A percentile compares a stretch with the other conserved stretches of the same genome.
Evolutionary conservation across 2,329 filamentous ascomycete genomes (phyloP).

Genomic region (Clonostachys byssicola): DNA sequence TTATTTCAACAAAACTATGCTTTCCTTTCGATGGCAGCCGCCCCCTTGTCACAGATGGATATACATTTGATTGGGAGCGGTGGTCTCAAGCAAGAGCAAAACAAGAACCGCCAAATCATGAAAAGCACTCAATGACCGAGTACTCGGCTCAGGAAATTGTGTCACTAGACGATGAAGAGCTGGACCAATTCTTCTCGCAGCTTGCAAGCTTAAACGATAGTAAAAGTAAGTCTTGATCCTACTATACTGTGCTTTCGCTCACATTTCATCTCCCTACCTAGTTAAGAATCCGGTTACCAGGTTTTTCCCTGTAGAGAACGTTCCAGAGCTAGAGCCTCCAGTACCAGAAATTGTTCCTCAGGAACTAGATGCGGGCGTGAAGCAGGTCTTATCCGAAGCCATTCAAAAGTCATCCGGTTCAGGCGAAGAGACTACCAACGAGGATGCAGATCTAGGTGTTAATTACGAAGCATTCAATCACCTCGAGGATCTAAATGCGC

Average conservation of each 20-base stretch:
- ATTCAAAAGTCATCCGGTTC: no score
- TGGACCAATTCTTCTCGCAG: conserved; percentile 61
- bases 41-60: no score
- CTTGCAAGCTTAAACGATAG: conserved; percentile 23
- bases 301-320: conserved; percentile 26
- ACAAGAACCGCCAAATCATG: no score
- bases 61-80: no score
- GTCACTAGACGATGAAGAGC: conserved; percentile 51
- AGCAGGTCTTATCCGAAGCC: neutral
- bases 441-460: no score
- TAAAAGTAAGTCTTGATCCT: conserved; percentile 18
- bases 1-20: conserved; percentile 74
- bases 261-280: conserved; percentile 2
- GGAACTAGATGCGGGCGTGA: conserved; percentile 11
- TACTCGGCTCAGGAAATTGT: conserved; percentile 47
- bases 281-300: conserved; percentile 18
- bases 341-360: conserved; percentile 13
- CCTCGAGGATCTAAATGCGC: conserved; percentile 20
- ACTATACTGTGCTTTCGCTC: no score
- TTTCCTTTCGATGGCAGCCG: conserved; percentile 57
- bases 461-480: conserved; percentile 14
- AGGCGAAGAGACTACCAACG: no score
- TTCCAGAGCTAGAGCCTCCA: conserved; percentile 7
- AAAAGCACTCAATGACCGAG: no score
- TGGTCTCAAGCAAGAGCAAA: no score